Evolutionary conservation across 331 rosid species (phyloP).

Genomic region (Quercus lobata): DNA sequence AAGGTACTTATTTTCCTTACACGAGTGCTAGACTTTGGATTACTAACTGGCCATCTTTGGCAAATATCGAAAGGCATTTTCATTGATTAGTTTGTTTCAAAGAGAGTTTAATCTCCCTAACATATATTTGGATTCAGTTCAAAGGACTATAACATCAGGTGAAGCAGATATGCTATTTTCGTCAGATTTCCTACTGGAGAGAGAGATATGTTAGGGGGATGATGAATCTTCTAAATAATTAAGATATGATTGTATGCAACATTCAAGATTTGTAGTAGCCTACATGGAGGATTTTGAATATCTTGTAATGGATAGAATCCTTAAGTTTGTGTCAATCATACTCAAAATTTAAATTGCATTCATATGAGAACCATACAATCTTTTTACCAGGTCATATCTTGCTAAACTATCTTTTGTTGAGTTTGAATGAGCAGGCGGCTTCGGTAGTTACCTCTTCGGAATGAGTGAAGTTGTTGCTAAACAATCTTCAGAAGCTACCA

Average conservation of each 20-base stretch:
- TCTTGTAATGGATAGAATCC: not conserved
- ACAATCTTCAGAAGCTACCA: conserved; percentile 33
- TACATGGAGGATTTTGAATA: not conserved
- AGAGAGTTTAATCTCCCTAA: not conserved
- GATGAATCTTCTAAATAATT: no score
- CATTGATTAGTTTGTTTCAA: not conserved
- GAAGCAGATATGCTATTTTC: no score
- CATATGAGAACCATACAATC: not conserved
- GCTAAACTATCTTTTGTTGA: not conserved
- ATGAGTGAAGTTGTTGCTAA: conserved; percentile 52
- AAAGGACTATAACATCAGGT: no score
- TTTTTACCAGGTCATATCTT: not conserved
- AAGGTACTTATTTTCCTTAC: not conserved
- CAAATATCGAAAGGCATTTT: not conserved
- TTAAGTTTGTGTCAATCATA: not conserved
- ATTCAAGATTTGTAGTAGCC: not conserved
- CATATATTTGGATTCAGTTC: no score
- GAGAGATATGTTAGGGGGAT: no score
- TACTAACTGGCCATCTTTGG: not conserved
- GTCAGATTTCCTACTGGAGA: no score
- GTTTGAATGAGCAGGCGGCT: conserved; percentile 45
- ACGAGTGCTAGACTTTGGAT: not conserved
- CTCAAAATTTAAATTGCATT: not conserved
- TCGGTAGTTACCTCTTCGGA: conserved; percentile 59
- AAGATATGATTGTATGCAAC: not conserved